Conservation (phyloP, 108 stramenopile genomes). For the Seminavis robusta region DNA sequence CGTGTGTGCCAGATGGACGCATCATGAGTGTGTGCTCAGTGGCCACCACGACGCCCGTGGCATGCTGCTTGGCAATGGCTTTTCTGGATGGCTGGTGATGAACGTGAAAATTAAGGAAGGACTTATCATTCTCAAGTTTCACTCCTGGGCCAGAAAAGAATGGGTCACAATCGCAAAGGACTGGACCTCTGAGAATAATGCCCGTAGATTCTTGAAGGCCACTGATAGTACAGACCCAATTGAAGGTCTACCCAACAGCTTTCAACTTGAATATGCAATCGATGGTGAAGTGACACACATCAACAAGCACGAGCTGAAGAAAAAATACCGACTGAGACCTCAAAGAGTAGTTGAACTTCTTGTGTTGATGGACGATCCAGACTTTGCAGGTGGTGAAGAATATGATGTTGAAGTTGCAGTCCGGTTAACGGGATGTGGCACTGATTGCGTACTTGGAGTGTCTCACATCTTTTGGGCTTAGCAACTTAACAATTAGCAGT, state of each 20-base stretch:
- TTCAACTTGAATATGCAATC: background rate
- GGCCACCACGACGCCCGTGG: constrained; percentile 69
- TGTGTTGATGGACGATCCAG: constrained; percentile 4
- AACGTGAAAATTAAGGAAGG: constrained; percentile 57
- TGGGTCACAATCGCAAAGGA: background rate
- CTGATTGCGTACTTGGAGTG: constrained; percentile 14
- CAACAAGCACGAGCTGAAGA: too few relatives aligned
- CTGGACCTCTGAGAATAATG: background rate
- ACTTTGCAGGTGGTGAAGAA: background rate
- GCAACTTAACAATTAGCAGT: too few relatives aligned
- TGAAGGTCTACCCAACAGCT: too few relatives aligned
- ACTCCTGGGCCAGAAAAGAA: constrained; percentile 35
- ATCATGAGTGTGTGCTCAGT: constrained; percentile 50
- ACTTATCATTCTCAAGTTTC: constrained; percentile 57
- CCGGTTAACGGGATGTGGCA: constrained; percentile 33
- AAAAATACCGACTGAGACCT: too few relatives aligned
- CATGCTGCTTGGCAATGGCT: constrained; percentile 58
- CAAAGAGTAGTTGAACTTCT: too few relatives aligned
- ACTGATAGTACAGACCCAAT: too few relatives aligned
- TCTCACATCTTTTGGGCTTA: constrained; percentile 67
- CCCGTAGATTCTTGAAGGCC: background rate
- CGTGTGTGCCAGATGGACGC: constrained; percentile 35
- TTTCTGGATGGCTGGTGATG: constrained; percentile 74
- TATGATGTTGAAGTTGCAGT: constrained; percentile 40
- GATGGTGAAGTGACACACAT: too few relatives aligned